Percentiles rank a stretch among this genome's conserved stretches.
phyloP scores from a whole-genome alignment of 2,329 filamentous ascomycete species.

The Tolypocladium ovalisporum region DNA sequence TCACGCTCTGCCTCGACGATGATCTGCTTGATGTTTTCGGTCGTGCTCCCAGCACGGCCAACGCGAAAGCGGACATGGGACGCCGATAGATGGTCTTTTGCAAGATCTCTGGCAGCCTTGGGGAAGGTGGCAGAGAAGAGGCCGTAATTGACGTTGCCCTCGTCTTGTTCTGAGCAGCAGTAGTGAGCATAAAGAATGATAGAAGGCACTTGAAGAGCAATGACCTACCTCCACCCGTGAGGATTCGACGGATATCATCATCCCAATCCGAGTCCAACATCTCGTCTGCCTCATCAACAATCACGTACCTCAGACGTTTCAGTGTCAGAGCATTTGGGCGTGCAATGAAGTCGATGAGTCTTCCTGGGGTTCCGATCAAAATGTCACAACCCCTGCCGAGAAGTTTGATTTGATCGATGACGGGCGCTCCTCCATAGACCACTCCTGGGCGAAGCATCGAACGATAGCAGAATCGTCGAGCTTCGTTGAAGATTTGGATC shows the following conservation, averaged over 20 bases:
- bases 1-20: slow-evolving; percentile 55
- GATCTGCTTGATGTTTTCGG: slow-evolving; percentile 72
- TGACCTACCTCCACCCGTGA: slow-evolving; percentile 66
- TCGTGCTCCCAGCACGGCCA: slow-evolving; percentile 75
- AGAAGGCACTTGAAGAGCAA: neutral
- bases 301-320: slow-evolving; percentile 63
- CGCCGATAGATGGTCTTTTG: slow-evolving; percentile 61
- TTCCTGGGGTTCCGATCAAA: slow-evolving; percentile 78
- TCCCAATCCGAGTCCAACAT: slow-evolving; percentile 75
- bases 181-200: neutral
- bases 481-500: slow-evolving; percentile 90
- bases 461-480: slow-evolving; percentile 84
- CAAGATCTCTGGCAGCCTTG: slow-evolving; percentile 64
- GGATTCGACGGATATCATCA: slow-evolving; percentile 61
- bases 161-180: slow-evolving; percentile 53
- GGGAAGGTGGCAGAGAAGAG: slow-evolving; percentile 96
- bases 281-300: slow-evolving; percentile 94
- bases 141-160: slow-evolving; percentile 57
- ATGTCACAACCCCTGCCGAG: slow-evolving; percentile 80
- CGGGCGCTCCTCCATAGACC: slow-evolving; percentile 72
- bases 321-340: slow-evolving; percentile 59
- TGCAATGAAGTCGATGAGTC: slow-evolving; percentile 74
- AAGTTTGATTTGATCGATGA: slow-evolving; percentile 58
- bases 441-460: slow-evolving; percentile 90
- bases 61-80: slow-evolving; percentile 74